Percentiles rank a stretch among this genome's conserved stretches.
These are phyloP conservation scores for Penicillium crystallinum DNA, from an alignment of 495 filamentous ascomycete genomes.

Conservation along the genomic window DNA sequence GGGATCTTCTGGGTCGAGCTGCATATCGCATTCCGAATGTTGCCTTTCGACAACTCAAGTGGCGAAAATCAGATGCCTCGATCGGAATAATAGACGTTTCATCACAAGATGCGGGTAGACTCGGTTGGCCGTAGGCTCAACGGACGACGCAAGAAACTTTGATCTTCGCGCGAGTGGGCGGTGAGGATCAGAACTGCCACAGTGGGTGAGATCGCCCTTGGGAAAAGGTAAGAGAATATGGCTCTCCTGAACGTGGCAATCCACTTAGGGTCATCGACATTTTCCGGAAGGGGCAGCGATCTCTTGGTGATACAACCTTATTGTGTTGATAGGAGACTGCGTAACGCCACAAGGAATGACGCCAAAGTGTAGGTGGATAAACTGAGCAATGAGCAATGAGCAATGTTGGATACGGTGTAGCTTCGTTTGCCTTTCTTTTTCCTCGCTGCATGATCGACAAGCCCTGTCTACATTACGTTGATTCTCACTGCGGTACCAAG, in stretches of 20 bases:
- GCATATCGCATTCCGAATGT: too few relatives aligned
- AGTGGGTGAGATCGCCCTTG: background rate
- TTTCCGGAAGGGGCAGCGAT: slow-evolving; percentile 12
- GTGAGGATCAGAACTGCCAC: background rate
- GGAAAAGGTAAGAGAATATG: background rate
- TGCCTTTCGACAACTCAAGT: background rate
- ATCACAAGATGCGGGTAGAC: slow-evolving; percentile 16
- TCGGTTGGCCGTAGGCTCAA: slow-evolving; percentile 7
- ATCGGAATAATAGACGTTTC: background rate
- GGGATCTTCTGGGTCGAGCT: too few relatives aligned
- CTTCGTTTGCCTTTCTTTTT: background rate
- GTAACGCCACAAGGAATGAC: background rate
- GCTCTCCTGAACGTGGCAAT: slow-evolving; percentile 20
- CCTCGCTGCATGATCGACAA: slow-evolving; percentile 3
- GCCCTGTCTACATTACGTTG: background rate
- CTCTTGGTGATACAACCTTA: slow-evolving; percentile 17
- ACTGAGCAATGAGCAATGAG: background rate
- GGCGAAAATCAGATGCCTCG: slow-evolving; percentile 9
- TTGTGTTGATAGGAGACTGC: background rate
- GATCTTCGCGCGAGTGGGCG: background rate
- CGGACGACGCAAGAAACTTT: background rate
- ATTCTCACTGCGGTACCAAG: too few relatives aligned
- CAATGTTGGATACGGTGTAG: background rate
- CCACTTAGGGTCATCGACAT: slow-evolving; percentile 13
- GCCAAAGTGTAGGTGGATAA: slow-evolving; percentile 1